A percentile compares a stretch with the other conserved stretches of the same genome.
Evolutionary conservation across 805 yeast species (phyloP).

Genomic region (Torulaspora delbrueckii): DNA sequence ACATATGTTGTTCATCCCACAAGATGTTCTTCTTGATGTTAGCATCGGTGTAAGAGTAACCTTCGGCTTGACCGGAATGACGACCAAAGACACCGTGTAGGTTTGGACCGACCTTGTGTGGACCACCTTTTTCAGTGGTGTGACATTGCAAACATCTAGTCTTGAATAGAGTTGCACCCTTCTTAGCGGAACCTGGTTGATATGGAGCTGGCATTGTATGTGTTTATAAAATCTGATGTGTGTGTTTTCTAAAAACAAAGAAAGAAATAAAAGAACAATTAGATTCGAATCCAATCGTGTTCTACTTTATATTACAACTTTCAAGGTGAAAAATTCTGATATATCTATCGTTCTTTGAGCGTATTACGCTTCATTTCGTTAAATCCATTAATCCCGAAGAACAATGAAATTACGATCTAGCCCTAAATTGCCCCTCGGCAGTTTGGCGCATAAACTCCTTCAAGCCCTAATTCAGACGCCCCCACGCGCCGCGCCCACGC

Average conservation of each 20-base stretch:
- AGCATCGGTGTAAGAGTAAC: constrained; percentile 96
- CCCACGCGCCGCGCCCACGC: neutral
- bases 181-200: constrained; percentile 62
- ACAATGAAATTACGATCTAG: neutral
- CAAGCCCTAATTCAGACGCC: neutral
- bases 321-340: constrained; percentile 1
- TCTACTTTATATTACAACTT: constrained; percentile 8
- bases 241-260: neutral
- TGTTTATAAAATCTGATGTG: neutral
- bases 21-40: constrained; percentile 90
- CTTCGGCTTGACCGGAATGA: constrained; percentile 84
- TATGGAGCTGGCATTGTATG: constrained; percentile 25
- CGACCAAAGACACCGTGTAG: constrained; percentile 93
- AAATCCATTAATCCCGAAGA: constrained; percentile 4
- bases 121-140: constrained; percentile 93
- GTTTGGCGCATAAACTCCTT: neutral
- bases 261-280: neutral
- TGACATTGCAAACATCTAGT: constrained; percentile 99
- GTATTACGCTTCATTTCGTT: neutral
- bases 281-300: neutral
- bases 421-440: constrained; percentile 6
- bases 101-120: constrained; percentile 99
- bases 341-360: neutral
- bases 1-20: constrained; percentile 85
- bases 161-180: constrained; percentile 98